These are phyloP conservation scores for Candida sp. DNA, from an alignment of 1,139 yeast species.

Conservation along the genomic window DNA sequence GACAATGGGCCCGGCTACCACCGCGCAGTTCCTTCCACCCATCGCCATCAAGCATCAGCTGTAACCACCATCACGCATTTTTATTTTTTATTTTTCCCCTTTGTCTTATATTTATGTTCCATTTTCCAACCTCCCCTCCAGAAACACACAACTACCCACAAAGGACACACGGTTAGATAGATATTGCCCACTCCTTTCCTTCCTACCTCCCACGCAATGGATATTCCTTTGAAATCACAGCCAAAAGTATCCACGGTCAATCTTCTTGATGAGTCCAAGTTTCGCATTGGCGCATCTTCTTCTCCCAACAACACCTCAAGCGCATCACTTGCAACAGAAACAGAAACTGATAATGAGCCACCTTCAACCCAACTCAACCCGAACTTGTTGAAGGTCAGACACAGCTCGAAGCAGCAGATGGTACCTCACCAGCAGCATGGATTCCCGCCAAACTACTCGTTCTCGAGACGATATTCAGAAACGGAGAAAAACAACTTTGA, in stretches of 20 bases:
- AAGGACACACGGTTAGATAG: too few species aligned
- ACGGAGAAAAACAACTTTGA: conserved; percentile 59
- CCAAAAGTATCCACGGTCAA: conserved; percentile 47
- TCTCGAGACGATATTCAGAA: conserved; percentile 58
- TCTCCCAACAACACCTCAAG: background rate
- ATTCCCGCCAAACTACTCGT: conserved; percentile 19
- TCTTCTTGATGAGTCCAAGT: conserved; percentile 32
- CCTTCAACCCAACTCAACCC: background rate
- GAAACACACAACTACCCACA: too few species aligned
- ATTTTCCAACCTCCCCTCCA: too few species aligned
- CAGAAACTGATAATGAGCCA: background rate
- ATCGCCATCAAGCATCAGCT: background rate
- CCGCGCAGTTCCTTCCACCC: too few species aligned
- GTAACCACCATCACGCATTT: background rate
- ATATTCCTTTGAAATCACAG: conserved; percentile 46
- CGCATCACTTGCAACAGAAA: background rate
- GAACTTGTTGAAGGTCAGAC: conserved; percentile 1
- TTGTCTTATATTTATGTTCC: background rate
- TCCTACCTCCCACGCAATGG: conserved; percentile 25
- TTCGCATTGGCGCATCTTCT: conserved; percentile 12
- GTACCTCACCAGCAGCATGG: conserved; percentile 1
- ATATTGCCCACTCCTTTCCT: too few species aligned
- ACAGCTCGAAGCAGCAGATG: background rate
- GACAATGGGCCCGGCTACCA: too few species aligned
- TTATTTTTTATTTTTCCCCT: background rate